Evolutionary conservation across 495 filamentous ascomycete genomes (phyloP).

Genomic region (Lasiosphaeriaceae sp.): DNA sequence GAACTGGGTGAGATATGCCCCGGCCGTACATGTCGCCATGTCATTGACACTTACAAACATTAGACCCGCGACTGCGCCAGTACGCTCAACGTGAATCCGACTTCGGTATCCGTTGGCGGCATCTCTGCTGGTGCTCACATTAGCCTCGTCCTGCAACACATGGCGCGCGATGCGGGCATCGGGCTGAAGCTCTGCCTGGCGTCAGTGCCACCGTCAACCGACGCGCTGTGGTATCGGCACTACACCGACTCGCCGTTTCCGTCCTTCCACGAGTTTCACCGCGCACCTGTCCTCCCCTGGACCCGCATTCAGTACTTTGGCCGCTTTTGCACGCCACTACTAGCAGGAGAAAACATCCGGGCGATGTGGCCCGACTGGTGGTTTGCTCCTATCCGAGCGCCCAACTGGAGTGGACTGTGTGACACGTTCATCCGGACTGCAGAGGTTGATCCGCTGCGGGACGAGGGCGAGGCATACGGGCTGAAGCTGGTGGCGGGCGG

Average conservation of each 20-base stretch:
- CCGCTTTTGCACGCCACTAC: conserved; percentile 24
- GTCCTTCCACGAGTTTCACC: conserved; percentile 41
- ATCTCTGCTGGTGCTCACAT: conserved; percentile 49
- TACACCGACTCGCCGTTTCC: conserved; percentile 43
- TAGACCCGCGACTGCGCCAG: conserved; percentile 29
- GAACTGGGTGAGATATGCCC: conserved; percentile 29
- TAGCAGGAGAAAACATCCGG: conserved; percentile 15
- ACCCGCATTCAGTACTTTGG: conserved; percentile 46
- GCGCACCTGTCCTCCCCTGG: conserved; percentile 47
- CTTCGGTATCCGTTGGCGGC: conserved; percentile 46
- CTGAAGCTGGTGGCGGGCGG: conserved; percentile 43
- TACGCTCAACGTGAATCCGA: conserved; percentile 38
- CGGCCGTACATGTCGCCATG: not conserved
- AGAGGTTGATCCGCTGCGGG: conserved; percentile 46
- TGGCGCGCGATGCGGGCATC: conserved; percentile 45
- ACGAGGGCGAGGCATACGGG: conserved; percentile 52
- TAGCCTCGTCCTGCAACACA: conserved; percentile 42
- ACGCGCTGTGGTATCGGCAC: conserved; percentile 34
- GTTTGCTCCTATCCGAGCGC: conserved; percentile 35
- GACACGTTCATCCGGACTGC: conserved; percentile 48
- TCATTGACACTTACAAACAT: not conserved
- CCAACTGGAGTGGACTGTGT: conserved; percentile 39
- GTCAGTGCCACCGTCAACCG: conserved; percentile 39
- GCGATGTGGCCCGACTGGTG: conserved; percentile 35
- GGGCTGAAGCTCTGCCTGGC: conserved; percentile 40